These are phyloP conservation scores for Acmispon strigosus DNA, from an alignment of 306 rosid species.

Conservation along the genomic window DNA sequence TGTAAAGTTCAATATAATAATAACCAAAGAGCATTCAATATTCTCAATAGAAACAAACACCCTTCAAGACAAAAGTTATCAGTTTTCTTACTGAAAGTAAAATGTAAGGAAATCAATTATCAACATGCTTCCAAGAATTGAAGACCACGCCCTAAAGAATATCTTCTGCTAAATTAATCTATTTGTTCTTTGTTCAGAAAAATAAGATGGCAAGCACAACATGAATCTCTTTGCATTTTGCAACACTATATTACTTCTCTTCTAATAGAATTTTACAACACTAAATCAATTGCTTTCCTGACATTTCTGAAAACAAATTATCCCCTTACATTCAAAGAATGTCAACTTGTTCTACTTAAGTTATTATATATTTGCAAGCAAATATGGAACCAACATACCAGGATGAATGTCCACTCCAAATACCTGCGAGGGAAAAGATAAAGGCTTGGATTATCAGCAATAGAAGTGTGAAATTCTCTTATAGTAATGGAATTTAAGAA, in stretches of 20 bases:
- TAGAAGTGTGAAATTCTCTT: not conserved
- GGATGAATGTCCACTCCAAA: slow-evolving; percentile 94
- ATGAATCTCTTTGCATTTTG: slow-evolving; percentile 7
- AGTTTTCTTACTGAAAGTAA: not conserved
- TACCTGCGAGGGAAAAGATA: slow-evolving; percentile 52
- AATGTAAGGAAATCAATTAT: not conserved
- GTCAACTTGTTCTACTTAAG: not conserved
- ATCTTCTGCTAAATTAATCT: not conserved
- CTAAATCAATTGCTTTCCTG: not conserved
- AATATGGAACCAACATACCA: slow-evolving; percentile 42
- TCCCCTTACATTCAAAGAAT: not conserved
- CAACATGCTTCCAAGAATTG: not conserved
- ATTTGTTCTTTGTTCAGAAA: slow-evolving; percentile 10
- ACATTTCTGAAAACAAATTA: not conserved
- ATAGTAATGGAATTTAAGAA: not conserved
- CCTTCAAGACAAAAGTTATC: slow-evolving; percentile 5
- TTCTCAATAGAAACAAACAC: slow-evolving; percentile 13
- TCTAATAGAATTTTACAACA: not conserved
- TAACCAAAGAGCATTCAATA: slow-evolving; percentile 12
- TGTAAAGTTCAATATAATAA: slow-evolving; percentile 18
- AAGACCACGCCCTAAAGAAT: not conserved
- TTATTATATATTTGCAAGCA: not conserved
- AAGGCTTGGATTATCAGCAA: slow-evolving; percentile 8
- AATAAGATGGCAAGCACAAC: not conserved
- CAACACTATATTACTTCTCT: not conserved